A percentile compares a stretch with the other conserved stretches of the same genome.
phyloP scores from a whole-genome alignment of 164 flowering plant species.

The Tinospora cordifolia region DNA sequence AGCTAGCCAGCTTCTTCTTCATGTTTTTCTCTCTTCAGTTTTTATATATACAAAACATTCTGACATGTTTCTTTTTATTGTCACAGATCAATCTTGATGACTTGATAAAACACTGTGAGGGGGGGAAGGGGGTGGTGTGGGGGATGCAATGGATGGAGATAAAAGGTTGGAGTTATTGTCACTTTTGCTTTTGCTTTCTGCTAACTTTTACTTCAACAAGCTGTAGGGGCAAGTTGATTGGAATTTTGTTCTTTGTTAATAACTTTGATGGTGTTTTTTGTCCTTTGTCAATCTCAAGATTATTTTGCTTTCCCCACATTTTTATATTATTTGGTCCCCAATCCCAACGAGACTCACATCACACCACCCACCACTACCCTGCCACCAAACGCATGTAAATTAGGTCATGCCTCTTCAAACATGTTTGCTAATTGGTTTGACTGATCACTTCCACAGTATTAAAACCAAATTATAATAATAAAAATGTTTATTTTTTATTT shows the following conservation, averaged over 20 bases:
- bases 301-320: background rate
- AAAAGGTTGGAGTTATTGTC: background rate
- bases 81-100: background rate
- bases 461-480: no score
- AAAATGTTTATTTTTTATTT: no score
- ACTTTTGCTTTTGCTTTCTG: constrained; percentile 4
- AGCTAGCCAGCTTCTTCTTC: no score
- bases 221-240: background rate
- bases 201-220: background rate
- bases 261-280: constrained; percentile 3
- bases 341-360: no score
- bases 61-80: constrained; percentile 6
- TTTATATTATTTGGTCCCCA: background rate
- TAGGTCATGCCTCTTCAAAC: background rate
- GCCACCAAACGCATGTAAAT: background rate
- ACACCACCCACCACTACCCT: no score
- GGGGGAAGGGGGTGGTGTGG: background rate
- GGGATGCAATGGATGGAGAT: background rate
- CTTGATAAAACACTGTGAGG: background rate
- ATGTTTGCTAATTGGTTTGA: background rate
- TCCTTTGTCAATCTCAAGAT: constrained; percentile 1
- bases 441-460: background rate
- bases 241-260: constrained; percentile 1
- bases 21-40: constrained; percentile 3
- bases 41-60: background rate